Conservation (phyloP, 2,329 filamentous ascomycete species). For the Penicillium sp. region DNA sequence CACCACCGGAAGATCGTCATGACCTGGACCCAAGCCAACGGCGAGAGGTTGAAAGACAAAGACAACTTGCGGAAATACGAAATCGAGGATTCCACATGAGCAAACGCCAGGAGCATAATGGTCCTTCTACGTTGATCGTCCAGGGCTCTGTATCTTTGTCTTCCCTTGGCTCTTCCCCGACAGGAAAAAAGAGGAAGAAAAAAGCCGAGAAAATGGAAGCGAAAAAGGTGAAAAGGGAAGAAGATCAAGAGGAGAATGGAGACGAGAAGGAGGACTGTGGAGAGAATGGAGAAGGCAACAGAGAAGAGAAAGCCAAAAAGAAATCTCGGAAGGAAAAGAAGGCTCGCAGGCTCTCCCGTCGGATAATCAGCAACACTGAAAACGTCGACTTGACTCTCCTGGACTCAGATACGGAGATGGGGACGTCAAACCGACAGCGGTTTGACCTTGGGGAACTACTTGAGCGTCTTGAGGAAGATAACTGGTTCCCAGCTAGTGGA, state of each 20-base stretch:
- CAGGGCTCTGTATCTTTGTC: neutral
- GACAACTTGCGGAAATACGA: constrained; percentile 31
- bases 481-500: constrained; percentile 41
- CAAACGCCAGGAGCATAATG: constrained; percentile 17
- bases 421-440: neutral
- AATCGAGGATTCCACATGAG: constrained; percentile 23
- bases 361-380: constrained; percentile 6
- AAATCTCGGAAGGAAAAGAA: neutral
- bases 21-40: constrained; percentile 22
- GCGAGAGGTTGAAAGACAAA: constrained; percentile 23
- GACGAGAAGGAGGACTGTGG: neutral
- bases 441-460: constrained; percentile 10
- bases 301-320: neutral
- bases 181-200: neutral
- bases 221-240: neutral
- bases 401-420: neutral
- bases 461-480: constrained; percentile 35
- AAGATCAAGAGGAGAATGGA: neutral
- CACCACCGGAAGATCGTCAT: constrained; percentile 18
- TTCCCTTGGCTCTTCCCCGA: neutral
- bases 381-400: constrained; percentile 7
- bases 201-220: neutral
- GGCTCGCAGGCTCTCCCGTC: neutral
- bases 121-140: neutral
- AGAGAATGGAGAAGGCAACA: neutral